phyloP scores from a whole-genome alignment of 345 rosid genomes.

The Eucalyptus erythrocorys region DNA sequence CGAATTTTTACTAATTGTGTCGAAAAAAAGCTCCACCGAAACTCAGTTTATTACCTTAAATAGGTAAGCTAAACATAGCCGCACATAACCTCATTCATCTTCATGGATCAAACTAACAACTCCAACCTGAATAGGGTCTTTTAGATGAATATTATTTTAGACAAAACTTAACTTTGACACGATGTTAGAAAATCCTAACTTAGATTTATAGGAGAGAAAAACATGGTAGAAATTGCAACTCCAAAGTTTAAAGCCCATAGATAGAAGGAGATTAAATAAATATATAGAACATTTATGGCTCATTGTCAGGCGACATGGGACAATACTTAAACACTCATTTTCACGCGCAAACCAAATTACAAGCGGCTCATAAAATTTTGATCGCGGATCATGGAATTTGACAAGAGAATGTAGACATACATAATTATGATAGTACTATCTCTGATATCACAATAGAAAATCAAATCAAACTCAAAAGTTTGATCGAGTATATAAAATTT shows the following conservation, averaged over 20 bases:
- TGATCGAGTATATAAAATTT: too few relatives aligned
- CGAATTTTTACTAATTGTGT: not conserved
- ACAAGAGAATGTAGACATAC: too few relatives aligned
- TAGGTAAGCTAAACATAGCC: accelerated
- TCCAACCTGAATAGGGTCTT: not conserved
- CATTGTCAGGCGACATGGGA: accelerated
- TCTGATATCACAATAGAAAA: accelerated
- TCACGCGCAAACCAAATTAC: too few relatives aligned
- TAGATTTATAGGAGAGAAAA: accelerated
- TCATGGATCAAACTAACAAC: not conserved
- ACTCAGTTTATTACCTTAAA: accelerated
- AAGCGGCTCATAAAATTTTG: too few relatives aligned
- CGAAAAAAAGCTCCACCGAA: accelerated
- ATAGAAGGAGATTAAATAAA: accelerated
- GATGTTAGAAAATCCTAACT: accelerated
- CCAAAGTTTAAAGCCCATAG: accelerated
- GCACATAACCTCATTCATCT: not conserved
- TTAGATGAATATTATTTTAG: not conserved
- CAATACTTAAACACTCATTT: too few relatives aligned
- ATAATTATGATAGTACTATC: too few relatives aligned
- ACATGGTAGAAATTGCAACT: too few relatives aligned
- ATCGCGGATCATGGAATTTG: accelerated
- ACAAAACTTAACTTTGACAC: not conserved
- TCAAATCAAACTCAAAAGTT: too few relatives aligned
- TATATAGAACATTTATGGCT: too few relatives aligned